Percentiles rank a stretch among this genome's conserved stretches.
phyloP scores from a whole-genome alignment of 2,329 filamentous ascomycete genomes.

The Diaporthe eres region DNA sequence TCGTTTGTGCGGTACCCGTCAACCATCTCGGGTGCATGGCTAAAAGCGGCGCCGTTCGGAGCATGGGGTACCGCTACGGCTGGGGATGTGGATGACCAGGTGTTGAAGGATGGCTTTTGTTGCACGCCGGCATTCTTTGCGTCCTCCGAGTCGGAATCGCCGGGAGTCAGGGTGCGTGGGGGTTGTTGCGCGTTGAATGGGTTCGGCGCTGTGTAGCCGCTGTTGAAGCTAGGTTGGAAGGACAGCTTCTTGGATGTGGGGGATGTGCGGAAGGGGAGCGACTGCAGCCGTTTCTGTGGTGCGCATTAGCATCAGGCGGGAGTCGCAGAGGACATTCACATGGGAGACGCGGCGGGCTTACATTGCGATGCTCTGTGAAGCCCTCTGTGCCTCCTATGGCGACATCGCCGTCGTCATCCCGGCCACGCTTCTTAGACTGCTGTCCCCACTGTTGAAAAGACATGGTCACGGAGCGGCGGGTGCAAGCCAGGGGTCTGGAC shows the following conservation, averaged over 20 bases:
- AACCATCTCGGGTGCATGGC: slow-evolving; percentile 44
- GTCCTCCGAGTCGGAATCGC: slow-evolving; percentile 51
- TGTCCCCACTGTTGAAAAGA: slow-evolving; percentile 56
- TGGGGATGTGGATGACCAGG: slow-evolving; percentile 49
- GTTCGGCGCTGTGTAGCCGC: slow-evolving; percentile 43
- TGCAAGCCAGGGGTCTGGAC: background rate
- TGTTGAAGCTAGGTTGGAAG: slow-evolving; percentile 48
- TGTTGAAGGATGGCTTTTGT: slow-evolving; percentile 50
- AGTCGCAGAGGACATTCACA: background rate
- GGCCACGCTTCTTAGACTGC: slow-evolving; percentile 58
- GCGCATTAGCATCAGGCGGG: slow-evolving; percentile 21
- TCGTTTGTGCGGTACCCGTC: slow-evolving; percentile 49
- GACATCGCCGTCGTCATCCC: slow-evolving; percentile 60
- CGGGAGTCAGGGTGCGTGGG: slow-evolving; percentile 54
- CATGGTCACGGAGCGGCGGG: slow-evolving; percentile 50
- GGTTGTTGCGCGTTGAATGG: slow-evolving; percentile 45
- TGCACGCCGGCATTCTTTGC: slow-evolving; percentile 39
- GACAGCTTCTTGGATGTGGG: slow-evolving; percentile 56
- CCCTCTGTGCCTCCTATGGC: slow-evolving; percentile 53
- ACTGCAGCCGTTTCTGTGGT: slow-evolving; percentile 67
- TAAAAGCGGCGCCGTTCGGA: slow-evolving; percentile 29
- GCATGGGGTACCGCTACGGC: slow-evolving; percentile 43
- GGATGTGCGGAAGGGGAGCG: slow-evolving; percentile 64
- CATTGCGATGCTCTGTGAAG: slow-evolving; percentile 66
- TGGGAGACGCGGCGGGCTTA: slow-evolving; percentile 49